Evolutionary conservation across 345 rosid species (phyloP).

Genomic region (Bretschneidera sinensis): DNA sequence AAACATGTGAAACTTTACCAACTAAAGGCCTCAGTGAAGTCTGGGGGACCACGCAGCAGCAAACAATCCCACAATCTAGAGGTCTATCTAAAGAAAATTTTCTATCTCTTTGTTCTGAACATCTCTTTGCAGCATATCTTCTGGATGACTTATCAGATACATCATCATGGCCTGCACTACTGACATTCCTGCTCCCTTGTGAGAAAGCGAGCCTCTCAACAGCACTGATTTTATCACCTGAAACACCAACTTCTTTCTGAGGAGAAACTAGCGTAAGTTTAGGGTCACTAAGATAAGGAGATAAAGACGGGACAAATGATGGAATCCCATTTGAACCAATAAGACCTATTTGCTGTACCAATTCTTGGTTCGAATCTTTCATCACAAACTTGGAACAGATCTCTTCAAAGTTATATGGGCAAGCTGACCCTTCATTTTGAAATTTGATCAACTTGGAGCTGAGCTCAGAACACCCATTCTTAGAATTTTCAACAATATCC

Average conservation of each 20-base stretch:
- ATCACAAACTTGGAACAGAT: slow-evolving; percentile 75
- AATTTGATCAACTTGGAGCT: slow-evolving; percentile 52
- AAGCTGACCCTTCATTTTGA: slow-evolving; percentile 43
- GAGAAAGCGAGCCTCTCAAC: slow-evolving; percentile 19
- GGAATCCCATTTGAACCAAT: slow-evolving; percentile 75
- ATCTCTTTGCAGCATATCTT: slow-evolving; percentile 24
- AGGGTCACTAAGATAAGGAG: slow-evolving; percentile 51
- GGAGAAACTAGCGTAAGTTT: slow-evolving; percentile 30
- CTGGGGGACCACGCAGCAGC: slow-evolving; percentile 65
- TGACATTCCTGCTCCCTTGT: slow-evolving; percentile 28
- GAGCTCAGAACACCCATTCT: slow-evolving; percentile 31
- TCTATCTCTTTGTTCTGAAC: slow-evolving; percentile 41
- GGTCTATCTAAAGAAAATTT: slow-evolving; percentile 25
- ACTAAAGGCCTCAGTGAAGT: slow-evolving; percentile 68
- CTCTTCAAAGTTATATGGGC: slow-evolving; percentile 67
- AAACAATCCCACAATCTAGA: slow-evolving; percentile 23
- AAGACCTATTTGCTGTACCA: slow-evolving; percentile 82
- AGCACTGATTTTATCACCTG: slow-evolving; percentile 27
- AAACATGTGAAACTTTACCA: slow-evolving; percentile 49
- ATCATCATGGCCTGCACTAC: slow-evolving; percentile 24
- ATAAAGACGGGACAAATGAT: slow-evolving; percentile 46
- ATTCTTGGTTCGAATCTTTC: slow-evolving; percentile 70
- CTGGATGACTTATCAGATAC: slow-evolving; percentile 23
- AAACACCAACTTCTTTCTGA: slow-evolving; percentile 24
- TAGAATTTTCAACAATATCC: slow-evolving; percentile 31